phyloP scores from a whole-genome alignment of 139 green algal genomes.

The Helicosporidium sp. region DNA sequence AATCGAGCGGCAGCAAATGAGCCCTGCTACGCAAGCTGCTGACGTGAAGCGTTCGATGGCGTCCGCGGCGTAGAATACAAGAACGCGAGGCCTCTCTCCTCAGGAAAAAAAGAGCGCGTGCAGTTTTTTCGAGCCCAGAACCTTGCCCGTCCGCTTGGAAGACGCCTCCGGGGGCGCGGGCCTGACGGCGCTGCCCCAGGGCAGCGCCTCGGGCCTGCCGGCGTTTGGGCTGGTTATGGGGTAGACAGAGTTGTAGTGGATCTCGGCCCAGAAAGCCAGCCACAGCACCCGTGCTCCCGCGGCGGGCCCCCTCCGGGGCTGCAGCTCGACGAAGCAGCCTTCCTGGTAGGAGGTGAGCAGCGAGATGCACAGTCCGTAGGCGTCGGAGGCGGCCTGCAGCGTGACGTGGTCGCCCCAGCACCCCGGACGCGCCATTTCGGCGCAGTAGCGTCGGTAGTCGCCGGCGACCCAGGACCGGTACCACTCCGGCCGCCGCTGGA shows the following conservation, averaged over 20 bases:
- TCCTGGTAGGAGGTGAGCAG: slow-evolving; percentile 43
- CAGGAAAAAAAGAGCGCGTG: slow-evolving; percentile 4
- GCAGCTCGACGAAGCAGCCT: slow-evolving; percentile 36
- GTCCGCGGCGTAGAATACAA: too few relatives aligned
- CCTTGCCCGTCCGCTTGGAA: slow-evolving; percentile 6
- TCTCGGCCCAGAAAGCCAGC: slow-evolving; percentile 59
- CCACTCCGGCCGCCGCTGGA: slow-evolving; percentile 19
- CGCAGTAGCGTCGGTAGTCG: slow-evolving; percentile 34
- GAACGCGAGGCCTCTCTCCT: too few relatives aligned
- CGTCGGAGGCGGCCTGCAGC: slow-evolving; percentile 36
- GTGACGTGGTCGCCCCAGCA: slow-evolving; percentile 74
- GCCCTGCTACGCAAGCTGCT: too few relatives aligned
- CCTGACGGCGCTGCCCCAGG: too few relatives aligned
- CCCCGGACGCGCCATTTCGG: slow-evolving; percentile 13
- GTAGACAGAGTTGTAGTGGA: slow-evolving; percentile 45
- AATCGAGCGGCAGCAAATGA: too few relatives aligned
- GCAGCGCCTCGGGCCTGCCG: too few relatives aligned
- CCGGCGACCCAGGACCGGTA: slow-evolving; percentile 35
- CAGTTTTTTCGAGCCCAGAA: slow-evolving; percentile 17
- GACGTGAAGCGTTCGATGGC: too few relatives aligned
- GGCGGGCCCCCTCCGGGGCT: slow-evolving; percentile 14
- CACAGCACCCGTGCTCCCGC: slow-evolving; percentile 20
- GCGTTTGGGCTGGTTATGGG: too few relatives aligned
- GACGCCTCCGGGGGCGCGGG: too few relatives aligned
- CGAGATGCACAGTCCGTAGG: slow-evolving; percentile 31